Evolutionary conservation across 2,329 filamentous ascomycete species (phyloP).

Genomic region (Beauveria varroae): DNA sequence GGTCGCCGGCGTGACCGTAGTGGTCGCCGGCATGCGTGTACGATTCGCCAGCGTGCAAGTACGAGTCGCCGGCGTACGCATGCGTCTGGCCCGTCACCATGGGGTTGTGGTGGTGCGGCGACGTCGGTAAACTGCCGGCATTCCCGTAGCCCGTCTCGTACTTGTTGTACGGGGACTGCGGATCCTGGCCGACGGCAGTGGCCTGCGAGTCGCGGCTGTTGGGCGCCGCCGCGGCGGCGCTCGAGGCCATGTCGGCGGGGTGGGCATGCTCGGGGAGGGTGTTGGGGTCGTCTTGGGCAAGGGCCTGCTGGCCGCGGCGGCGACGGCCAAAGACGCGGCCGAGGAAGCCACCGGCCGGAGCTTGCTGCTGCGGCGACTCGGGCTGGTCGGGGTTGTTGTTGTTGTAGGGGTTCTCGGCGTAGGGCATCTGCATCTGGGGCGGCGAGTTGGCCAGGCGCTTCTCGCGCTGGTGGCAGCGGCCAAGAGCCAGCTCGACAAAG

Average conservation of each 20-base stretch:
- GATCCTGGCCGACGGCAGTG: slow-evolving; percentile 25
- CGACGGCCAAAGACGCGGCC: slow-evolving; percentile 24
- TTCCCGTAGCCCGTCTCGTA: slow-evolving; percentile 15
- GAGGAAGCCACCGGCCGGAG: slow-evolving; percentile 23
- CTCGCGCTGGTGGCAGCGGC: slow-evolving; percentile 65
- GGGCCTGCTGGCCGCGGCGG: slow-evolving; percentile 13
- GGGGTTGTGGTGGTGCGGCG: neutral
- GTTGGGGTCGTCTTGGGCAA: slow-evolving; percentile 20
- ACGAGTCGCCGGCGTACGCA: slow-evolving; percentile 4
- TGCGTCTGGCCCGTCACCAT: neutral
- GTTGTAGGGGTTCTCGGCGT: slow-evolving; percentile 18
- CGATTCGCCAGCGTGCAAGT: slow-evolving; percentile 5
- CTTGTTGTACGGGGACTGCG: slow-evolving; percentile 20
- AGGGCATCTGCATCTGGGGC: slow-evolving; percentile 9
- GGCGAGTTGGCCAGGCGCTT: slow-evolving; percentile 55
- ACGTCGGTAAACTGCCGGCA: neutral
- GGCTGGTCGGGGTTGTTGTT: slow-evolving; percentile 46
- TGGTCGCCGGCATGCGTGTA: slow-evolving; percentile 9
- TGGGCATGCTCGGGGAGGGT: slow-evolving; percentile 32
- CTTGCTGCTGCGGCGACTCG: slow-evolving; percentile 19
- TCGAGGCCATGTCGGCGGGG: slow-evolving; percentile 29
- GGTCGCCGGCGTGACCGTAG: slow-evolving; percentile 9
- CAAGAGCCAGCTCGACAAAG: slow-evolving; percentile 58
- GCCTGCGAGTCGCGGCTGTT: slow-evolving; percentile 33
- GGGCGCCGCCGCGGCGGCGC: slow-evolving; percentile 23